Evolutionary conservation across 345 rosid genomes (phyloP).

Genomic region (Trapa incisa): DNA sequence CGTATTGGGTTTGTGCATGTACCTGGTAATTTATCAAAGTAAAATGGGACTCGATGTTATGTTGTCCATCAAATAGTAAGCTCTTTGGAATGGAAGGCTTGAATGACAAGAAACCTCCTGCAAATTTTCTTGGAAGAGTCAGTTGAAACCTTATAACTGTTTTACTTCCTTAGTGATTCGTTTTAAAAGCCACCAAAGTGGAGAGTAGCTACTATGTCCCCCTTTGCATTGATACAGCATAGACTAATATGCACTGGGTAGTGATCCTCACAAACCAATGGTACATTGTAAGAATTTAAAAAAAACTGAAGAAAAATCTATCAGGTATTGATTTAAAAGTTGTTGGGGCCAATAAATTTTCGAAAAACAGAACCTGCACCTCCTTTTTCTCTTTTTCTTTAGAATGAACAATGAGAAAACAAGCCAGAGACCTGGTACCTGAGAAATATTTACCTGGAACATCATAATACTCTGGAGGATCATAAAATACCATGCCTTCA

Average conservation of each 20-base stretch:
- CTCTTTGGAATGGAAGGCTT: constrained; percentile 76
- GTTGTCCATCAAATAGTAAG: constrained; percentile 75
- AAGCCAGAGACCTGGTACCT: constrained; percentile 2
- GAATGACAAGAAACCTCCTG: constrained; percentile 92
- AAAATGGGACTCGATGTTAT: constrained; percentile 71
- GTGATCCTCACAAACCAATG: not conserved
- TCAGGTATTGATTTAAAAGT: not conserved
- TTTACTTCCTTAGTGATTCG: too few relatives aligned
- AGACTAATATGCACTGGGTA: not conserved
- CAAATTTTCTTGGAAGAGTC: constrained; percentile 3
- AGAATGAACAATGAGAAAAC: not conserved
- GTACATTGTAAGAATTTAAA: not conserved
- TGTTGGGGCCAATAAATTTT: not conserved
- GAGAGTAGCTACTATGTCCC: not conserved
- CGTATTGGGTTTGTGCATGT: constrained; percentile 14
- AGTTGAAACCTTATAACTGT: not conserved
- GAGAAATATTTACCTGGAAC: constrained; percentile 41
- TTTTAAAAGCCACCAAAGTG: not conserved
- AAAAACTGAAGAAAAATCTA: not conserved
- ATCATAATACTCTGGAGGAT: constrained; percentile 83
- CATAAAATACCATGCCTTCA: constrained; percentile 80
- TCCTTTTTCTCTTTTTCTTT: not conserved
- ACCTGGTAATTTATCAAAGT: constrained; percentile 77
- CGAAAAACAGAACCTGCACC: not conserved
- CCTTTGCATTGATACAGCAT: not conserved